Evolutionary conservation across 768 basidiomycete genomes (phyloP), one percentile per base, ranked within the genome.

Genomic region (Infundibulicybe gibba): DNA sequence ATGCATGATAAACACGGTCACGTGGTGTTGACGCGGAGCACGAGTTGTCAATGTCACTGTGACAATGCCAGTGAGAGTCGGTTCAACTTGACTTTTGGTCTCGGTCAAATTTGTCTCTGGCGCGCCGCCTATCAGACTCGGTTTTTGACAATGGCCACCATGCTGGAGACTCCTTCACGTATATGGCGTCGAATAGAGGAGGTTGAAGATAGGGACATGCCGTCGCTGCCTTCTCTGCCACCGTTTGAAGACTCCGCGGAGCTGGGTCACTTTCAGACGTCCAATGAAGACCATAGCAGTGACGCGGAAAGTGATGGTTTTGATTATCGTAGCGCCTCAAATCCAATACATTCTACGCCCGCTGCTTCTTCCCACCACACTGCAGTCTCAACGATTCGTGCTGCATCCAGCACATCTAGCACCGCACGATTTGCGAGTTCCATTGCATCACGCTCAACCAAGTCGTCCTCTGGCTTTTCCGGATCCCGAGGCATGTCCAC

Each of bases 181-280:
- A 83, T 93, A 58, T 88, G 85, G 85, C 77, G 90, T 21, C 78
- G 90, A 40, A 90, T 93, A 43, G 81, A 92, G 62, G 83, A 77
- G 0, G 70, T 77, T n/a, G 85, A 90, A 54, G 79, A 81, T 49
- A 65, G 71, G 52, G 87, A 90, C 52, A 85, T 91, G 72, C 86
- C 90, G 9, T 92, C 90, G 25, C 69, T 93, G 2, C 90, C 90
- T 2, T 88, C 87, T 3, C 63, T 91, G 11, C 86, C 88, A 6
- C 71, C 58, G 1, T 83, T 87, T 57, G 87, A 90, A 25, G 80
- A 86, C 54, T 85, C 83, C 15, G 69, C 61, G 3, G 69, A 70
- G 47, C 65, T 58, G 30, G 63, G 61, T 31, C 49, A 54, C 17
- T 55, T 53, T 11, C 47, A 56, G 37, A 61, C 56, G 35, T 53